Percentiles rank a stretch among this genome's conserved stretches.
phyloP scores from a whole-genome alignment of 495 filamentous ascomycete genomes.

The Hyaloscypha variabilis region DNA sequence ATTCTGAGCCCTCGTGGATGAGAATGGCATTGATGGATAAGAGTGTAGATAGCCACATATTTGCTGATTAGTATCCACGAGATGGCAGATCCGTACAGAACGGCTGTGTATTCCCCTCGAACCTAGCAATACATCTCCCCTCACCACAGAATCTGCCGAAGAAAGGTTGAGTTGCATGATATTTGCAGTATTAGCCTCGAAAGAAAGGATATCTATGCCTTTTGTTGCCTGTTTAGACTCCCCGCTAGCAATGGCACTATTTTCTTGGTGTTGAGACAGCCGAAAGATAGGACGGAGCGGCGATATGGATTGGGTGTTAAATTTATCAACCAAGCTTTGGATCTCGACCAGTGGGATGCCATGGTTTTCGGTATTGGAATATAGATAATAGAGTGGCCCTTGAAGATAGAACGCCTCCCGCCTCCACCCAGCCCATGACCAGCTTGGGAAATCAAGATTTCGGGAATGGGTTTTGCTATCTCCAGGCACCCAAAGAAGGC shows the following conservation, averaged over 20 bases:
- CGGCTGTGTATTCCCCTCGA: not conserved
- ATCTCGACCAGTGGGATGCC: not conserved
- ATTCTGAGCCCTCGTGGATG: not conserved
- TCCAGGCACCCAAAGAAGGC: not conserved
- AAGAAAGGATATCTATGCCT: not conserved
- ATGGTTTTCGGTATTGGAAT: not conserved
- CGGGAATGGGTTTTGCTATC: not conserved
- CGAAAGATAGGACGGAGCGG: not conserved
- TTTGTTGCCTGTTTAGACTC: not conserved
- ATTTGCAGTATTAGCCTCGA: not conserved
- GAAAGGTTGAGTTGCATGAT: not conserved
- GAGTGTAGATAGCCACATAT: not conserved
- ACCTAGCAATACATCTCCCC: not conserved
- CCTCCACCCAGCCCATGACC: not conserved
- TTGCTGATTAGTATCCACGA: not conserved
- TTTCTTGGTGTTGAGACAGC: not conserved
- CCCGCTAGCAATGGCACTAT: not conserved
- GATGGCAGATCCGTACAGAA: not conserved
- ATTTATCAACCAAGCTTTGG: not conserved
- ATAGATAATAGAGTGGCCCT: not conserved
- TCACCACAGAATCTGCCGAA: not conserved
- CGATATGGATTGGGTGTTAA: not conserved
- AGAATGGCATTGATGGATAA: not conserved
- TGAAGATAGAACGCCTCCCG: not conserved
- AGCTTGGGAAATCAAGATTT: not conserved